Base-by-base conservation (phyloP, 1,284 basidiomycete genomes). In the Ustilago hordei region DNA sequence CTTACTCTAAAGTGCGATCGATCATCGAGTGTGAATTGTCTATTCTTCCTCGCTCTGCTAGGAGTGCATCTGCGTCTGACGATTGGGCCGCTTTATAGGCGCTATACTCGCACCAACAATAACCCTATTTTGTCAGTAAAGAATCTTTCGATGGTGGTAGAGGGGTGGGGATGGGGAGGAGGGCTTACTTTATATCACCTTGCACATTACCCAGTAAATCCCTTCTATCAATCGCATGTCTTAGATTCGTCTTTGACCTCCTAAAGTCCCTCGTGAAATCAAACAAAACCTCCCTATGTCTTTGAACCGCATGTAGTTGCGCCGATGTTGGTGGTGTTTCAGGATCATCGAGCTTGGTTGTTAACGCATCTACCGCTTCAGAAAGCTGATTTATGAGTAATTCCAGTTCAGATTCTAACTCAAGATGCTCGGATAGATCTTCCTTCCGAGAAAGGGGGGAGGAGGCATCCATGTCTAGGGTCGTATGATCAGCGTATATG, bases 21-120 rank as follows among this genome's bases (percentile, higher is more conserved):
- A 95, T 93, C 95, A 98, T 98, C 74, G 90, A 89, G 87, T 98
- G 95, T 31, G 93, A 94, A 78, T 91, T 93, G 87, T 98, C 96
- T 79, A 99, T 95, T 65, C 91, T 90, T 5, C 91, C 90, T 39
- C 97, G 90, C 87, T 99, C 96, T 23, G 92, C 91, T 17, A 99
- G 89, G 43, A 98, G 88, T 2, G 93, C 91, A 81, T 98, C 95
- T 4, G 93, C 91, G 57, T 93, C 91, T 4, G 92, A 92, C 4
- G 93, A 92, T 80, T 87, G 87, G 9, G 87, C 85, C 0, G 88
- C 86, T 78, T 96, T 97, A 88, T 96, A 97, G 23, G 88, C 87
- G 69, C 88, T 89, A 52, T 53, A 28, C 23, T 28, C 23, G 23
- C 23, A 28, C 23, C 23, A 28, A 28, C 23, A 3, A 28, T 28